These are phyloP conservation scores for Lactarius hengduanensis DNA, from an alignment of 768 basidiomycete species.

Conservation along the genomic window DNA sequence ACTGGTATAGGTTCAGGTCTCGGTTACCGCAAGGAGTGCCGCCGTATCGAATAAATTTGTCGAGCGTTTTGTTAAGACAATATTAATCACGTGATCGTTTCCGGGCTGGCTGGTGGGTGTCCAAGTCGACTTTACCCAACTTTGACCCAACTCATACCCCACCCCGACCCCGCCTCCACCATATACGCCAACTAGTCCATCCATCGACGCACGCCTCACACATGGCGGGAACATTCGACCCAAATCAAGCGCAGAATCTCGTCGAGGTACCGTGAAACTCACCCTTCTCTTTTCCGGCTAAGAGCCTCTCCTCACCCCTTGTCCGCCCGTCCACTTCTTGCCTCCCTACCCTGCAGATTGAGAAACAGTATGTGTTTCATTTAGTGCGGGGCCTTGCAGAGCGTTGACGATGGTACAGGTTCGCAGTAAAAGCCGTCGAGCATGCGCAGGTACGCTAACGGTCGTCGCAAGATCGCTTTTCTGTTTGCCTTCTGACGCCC, in stretches of 20 bases:
- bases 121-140: neutral
- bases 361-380: slow-evolving; percentile 78
- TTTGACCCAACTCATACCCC: too few relatives aligned
- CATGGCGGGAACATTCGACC: slow-evolving; percentile 59
- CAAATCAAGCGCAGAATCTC: slow-evolving; percentile 89
- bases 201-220: too few relatives aligned
- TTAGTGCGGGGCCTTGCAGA: neutral
- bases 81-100: neutral
- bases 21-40: too few relatives aligned
- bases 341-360: slow-evolving; percentile 57
- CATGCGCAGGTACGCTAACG: slow-evolving; percentile 75
- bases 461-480: neutral
- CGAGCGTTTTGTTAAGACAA: too few relatives aligned
- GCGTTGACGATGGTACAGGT: slow-evolving; percentile 43
- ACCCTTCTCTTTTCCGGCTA: neutral
- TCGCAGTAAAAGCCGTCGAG: slow-evolving; percentile 94
- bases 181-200: neutral
- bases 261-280: slow-evolving; percentile 56
- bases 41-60: too few relatives aligned
- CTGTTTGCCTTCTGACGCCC: slow-evolving; percentile 5
- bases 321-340: neutral
- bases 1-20: too few relatives aligned
- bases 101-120: too few relatives aligned
- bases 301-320: slow-evolving; percentile 26
- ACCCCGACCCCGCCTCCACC: neutral